These are phyloP conservation scores for Boletus rubroflammeus DNA, from an alignment of 768 basidiomycete species.

Conservation along the genomic window DNA sequence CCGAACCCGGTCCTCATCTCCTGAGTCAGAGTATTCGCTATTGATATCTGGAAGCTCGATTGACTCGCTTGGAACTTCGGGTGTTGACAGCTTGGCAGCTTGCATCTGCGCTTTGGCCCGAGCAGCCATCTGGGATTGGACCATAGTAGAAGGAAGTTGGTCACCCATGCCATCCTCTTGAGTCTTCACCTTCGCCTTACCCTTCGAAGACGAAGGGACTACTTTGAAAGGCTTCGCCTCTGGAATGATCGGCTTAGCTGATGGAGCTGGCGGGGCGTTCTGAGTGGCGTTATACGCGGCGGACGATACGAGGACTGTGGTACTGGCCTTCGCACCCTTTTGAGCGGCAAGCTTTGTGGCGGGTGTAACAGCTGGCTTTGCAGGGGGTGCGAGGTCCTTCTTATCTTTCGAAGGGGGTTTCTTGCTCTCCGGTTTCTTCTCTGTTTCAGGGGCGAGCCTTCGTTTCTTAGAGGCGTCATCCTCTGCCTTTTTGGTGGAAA, in stretches of 20 bases:
- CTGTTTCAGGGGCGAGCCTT: conserved; percentile 49
- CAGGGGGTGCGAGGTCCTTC: conserved; percentile 28
- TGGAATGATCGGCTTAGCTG: conserved; percentile 31
- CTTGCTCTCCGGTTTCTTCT: conserved; percentile 57
- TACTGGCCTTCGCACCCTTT: conserved; percentile 38
- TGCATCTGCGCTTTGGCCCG: conserved; percentile 65
- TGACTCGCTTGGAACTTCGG: conserved; percentile 63
- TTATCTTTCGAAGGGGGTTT: conserved; percentile 60
- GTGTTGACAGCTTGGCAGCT: conserved; percentile 48
- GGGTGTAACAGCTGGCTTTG: conserved; percentile 29
- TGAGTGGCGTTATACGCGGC: conserved; percentile 39
- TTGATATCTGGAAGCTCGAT: conserved; percentile 95
- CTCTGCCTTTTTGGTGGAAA: conserved; percentile 61
- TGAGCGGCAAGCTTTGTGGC: conserved; percentile 23
- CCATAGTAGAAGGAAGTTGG: conserved; percentile 55
- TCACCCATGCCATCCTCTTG: conserved; percentile 48
- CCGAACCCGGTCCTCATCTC: conserved; percentile 76
- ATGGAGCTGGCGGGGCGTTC: conserved; percentile 25
- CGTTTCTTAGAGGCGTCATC: conserved; percentile 74
- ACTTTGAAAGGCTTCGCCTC: conserved; percentile 35
- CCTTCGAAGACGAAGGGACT: conserved; percentile 36
- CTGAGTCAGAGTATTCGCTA: conserved; percentile 96
- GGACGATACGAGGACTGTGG: conserved; percentile 34
- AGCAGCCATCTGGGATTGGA: conserved; percentile 70
- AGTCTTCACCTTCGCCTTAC: conserved; percentile 47